Evolutionary conservation across 2,329 filamentous ascomycete genomes (phyloP).

Genomic region (Cucurbitaria berberidis): DNA sequence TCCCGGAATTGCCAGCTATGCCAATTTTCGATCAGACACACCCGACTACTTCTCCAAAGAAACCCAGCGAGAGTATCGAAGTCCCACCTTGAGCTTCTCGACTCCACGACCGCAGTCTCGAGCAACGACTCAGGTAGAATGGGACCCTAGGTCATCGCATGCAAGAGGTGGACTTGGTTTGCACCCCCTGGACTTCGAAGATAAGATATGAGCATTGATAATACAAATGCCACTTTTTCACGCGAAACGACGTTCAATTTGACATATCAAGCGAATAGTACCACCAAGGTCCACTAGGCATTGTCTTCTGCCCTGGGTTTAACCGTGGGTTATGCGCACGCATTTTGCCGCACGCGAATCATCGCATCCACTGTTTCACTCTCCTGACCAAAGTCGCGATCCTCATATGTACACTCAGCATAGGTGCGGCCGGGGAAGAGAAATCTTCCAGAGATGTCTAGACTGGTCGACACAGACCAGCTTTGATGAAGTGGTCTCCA

Average conservation of each 20-base stretch:
- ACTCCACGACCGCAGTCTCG: constrained; percentile 48
- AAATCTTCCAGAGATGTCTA: neutral
- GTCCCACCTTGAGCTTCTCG: constrained; percentile 51
- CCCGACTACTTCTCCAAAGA: constrained; percentile 48
- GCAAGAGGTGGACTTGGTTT: constrained; percentile 50
- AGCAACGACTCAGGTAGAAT: constrained; percentile 35
- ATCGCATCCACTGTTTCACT: neutral
- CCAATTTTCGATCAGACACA: constrained; percentile 33
- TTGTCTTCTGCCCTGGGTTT: constrained; percentile 4
- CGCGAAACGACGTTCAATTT: constrained; percentile 1
- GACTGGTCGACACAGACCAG: neutral
- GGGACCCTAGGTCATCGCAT: constrained; percentile 46
- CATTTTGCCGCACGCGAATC: neutral
- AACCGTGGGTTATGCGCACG: neutral
- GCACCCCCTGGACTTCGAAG: constrained; percentile 43
- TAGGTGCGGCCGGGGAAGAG: neutral
- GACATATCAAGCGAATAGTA: neutral
- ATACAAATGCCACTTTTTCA: neutral
- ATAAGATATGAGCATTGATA: constrained; percentile 37
- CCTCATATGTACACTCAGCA: neutral
- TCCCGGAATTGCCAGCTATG: constrained; percentile 30
- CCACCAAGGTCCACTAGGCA: neutral
- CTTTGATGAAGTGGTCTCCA: neutral
- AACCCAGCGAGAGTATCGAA: constrained; percentile 47
- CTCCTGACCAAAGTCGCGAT: neutral